Conservation (phyloP, 495 filamentous ascomycete species). For the Talaromyces nanjingensis region DNA sequence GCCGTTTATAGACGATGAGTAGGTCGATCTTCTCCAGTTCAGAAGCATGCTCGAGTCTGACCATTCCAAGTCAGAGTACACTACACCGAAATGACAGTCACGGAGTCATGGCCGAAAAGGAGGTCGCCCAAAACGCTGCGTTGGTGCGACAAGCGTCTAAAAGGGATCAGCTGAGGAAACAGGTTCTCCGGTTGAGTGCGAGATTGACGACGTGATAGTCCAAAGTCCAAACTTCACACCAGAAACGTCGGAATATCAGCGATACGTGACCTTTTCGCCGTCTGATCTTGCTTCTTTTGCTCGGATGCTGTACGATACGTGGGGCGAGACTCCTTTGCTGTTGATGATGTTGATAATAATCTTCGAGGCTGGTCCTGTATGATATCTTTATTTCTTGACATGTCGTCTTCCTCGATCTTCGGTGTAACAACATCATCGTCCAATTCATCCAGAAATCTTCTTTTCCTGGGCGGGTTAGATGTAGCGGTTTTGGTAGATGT, state of each 20-base stretch:
- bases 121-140: conserved; percentile 20
- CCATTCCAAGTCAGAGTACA: conserved; percentile 26
- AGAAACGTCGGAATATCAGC: conserved; percentile 44
- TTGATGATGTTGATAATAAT: conserved; percentile 2
- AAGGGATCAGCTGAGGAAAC: conserved; percentile 26
- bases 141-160: conserved; percentile 22
- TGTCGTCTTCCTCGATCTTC: conserved; percentile 21
- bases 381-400: conserved; percentile 2
- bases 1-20: conserved; percentile 40
- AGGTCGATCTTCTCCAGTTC: conserved; percentile 20
- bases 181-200: conserved; percentile 28
- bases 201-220: conserved; percentile 11
- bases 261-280: conserved; percentile 27
- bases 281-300: conserved; percentile 15
- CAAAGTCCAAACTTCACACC: conserved; percentile 20
- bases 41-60: conserved; percentile 19
- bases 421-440: conserved; percentile 26
- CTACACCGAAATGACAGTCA: conserved; percentile 31
- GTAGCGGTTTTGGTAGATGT: background rate
- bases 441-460: conserved; percentile 35
- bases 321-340: background rate
- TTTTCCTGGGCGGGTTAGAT: conserved; percentile 2
- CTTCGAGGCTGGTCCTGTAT: conserved; percentile 10
- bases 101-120: conserved; percentile 25
- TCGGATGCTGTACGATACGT: conserved; percentile 6